These are phyloP conservation scores for Xylaria sp. DNA, from an alignment of 2,329 filamentous ascomycete species.

Conservation along the genomic window DNA sequence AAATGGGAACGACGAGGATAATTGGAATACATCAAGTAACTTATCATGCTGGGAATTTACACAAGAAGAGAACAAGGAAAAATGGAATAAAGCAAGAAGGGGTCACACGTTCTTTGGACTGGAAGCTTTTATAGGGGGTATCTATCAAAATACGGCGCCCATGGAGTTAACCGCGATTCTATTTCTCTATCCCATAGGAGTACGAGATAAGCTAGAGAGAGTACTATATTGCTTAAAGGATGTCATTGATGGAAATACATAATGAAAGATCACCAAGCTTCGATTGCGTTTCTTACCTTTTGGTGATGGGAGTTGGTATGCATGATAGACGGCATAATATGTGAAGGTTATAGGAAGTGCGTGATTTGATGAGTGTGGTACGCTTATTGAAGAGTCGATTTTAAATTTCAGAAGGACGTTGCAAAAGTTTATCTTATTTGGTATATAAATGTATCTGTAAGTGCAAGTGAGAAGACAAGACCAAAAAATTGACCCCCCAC, in stretches of 20 bases:
- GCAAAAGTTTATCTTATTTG: background rate
- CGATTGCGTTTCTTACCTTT: background rate
- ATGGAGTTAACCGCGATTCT: conserved; percentile 24
- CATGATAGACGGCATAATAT: background rate
- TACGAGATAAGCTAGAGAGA: conserved; percentile 14
- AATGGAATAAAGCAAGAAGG: background rate
- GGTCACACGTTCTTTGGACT: conserved; percentile 36
- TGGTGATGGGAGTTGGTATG: background rate
- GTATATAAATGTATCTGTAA: background rate
- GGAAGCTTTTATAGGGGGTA: conserved; percentile 30
- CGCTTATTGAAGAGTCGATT: too few species aligned
- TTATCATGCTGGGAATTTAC: conserved; percentile 25
- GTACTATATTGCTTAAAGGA: conserved; percentile 12
- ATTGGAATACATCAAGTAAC: conserved; percentile 21
- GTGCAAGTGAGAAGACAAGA: background rate
- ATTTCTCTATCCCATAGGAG: conserved; percentile 15
- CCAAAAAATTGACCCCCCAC: background rate
- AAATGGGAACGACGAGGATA: conserved; percentile 10
- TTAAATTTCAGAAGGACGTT: too few species aligned
- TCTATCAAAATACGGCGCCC: conserved; percentile 20
- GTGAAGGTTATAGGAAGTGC: background rate
- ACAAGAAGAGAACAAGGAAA: background rate
- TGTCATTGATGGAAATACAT: conserved; percentile 12
- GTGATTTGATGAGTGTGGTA: background rate
- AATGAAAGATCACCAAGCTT: conserved; percentile 6